Percentiles rank a stretch among this genome's conserved stretches.
phyloP scores from a whole-genome alignment of 2,329 filamentous ascomycete genomes.

The Arthrobotrys iridis region DNA sequence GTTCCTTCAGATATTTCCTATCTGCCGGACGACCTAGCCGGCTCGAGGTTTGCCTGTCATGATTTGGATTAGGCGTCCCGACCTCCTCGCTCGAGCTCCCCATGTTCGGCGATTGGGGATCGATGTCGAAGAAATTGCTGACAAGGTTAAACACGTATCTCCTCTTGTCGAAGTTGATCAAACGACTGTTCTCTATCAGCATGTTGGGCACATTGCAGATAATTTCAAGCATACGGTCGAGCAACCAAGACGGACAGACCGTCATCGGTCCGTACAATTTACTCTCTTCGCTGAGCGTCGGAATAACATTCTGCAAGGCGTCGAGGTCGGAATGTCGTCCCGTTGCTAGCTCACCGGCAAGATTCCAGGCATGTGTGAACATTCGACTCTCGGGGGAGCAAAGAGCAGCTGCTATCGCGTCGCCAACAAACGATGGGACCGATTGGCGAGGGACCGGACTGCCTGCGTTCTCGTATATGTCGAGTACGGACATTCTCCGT shows the following conservation, averaged over 20 bases:
- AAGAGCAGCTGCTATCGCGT: constrained; percentile 57
- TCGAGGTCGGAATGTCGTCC: constrained; percentile 56
- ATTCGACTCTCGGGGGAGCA: constrained; percentile 58
- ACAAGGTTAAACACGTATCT: constrained; percentile 59
- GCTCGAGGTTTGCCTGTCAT: constrained; percentile 45
- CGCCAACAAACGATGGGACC: constrained; percentile 59
- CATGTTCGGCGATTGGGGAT: constrained; percentile 46
- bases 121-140: constrained; percentile 57
- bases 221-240: constrained; percentile 59
- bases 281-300: constrained; percentile 53
- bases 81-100: constrained; percentile 34
- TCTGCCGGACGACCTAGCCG: constrained; percentile 44
- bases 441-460: constrained; percentile 55
- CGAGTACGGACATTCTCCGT: constrained; percentile 58
- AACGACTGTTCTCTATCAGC: constrained; percentile 59
- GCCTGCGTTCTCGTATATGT: constrained; percentile 57
- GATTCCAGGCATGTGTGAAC: constrained; percentile 57
- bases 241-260: constrained; percentile 58
- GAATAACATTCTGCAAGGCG: constrained; percentile 58
- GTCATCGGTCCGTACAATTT: constrained; percentile 56
- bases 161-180: constrained; percentile 59
- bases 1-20: constrained; percentile 56
- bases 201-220: constrained; percentile 60
- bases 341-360: constrained; percentile 55
- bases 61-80: constrained; percentile 4